phyloP scores from a whole-genome alignment of 2,329 filamentous ascomycete species.

The Hysterium pulicare region DNA sequence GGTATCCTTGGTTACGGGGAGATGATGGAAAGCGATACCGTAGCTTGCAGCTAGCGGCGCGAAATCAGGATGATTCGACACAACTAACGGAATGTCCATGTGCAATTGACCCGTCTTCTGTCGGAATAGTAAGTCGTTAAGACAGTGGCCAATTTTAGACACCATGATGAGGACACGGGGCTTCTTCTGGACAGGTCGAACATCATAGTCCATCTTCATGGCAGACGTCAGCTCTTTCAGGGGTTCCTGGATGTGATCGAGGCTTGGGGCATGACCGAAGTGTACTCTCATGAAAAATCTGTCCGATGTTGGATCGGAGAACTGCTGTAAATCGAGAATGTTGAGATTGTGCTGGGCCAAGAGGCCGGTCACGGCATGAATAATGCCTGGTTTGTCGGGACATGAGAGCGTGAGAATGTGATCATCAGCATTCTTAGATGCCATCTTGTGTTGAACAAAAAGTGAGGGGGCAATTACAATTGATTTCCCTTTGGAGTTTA shows the following conservation, averaged over 20 bases:
- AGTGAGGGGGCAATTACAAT: too few species aligned
- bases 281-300: constrained; percentile 89
- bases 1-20: constrained; percentile 75
- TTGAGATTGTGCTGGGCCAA: constrained; percentile 72
- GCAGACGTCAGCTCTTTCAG: constrained; percentile 61
- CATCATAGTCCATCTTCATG: constrained; percentile 68
- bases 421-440: too few species aligned
- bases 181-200: constrained; percentile 66
- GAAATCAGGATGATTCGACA: constrained; percentile 80
- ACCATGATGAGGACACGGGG: constrained; percentile 82
- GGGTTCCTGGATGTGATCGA: constrained; percentile 48
- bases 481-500: too few species aligned
- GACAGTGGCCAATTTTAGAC: constrained; percentile 81
- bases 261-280: constrained; percentile 60
- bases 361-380: constrained; percentile 77
- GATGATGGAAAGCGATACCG: constrained; percentile 74
- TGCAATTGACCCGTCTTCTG: constrained; percentile 69
- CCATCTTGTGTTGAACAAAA: too few species aligned
- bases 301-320: constrained; percentile 69
- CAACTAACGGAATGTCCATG: constrained; percentile 73
- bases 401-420: constrained; percentile 82
- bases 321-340: constrained; percentile 81
- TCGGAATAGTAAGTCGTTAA: constrained; percentile 80
- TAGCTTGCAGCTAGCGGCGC: constrained; percentile 66
- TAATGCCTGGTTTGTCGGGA: constrained; percentile 80